A percentile compares a stretch with the other conserved stretches of the same genome.
These are phyloP conservation scores for Didymellaceae sp. DNA, from an alignment of 2,329 filamentous ascomycete genomes.

Conservation along the genomic window DNA sequence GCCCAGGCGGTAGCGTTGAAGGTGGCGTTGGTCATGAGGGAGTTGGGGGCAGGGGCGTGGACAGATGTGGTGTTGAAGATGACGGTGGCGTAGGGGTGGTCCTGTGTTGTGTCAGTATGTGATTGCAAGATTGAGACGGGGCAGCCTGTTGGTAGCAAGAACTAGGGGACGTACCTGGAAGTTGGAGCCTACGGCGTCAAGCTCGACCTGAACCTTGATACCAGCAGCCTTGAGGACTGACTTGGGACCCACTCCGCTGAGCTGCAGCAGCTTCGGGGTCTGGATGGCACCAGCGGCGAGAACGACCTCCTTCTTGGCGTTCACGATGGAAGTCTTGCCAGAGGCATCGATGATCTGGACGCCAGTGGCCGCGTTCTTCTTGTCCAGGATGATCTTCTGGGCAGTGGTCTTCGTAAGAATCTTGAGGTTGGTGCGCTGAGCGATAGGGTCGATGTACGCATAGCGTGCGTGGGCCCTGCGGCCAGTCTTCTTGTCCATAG, in stretches of 20 bases:
- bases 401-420: conserved; percentile 32
- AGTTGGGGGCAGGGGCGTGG: conserved; percentile 32
- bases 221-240: conserved; percentile 38
- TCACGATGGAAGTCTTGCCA: conserved; percentile 23
- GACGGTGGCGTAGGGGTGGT: conserved; percentile 33
- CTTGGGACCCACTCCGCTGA: conserved; percentile 42
- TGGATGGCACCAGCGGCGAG: conserved; percentile 64
- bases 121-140: too few relatives aligned
- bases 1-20: conserved; percentile 42
- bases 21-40: conserved; percentile 37
- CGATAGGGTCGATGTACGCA: conserved; percentile 40
- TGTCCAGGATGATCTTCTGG: conserved; percentile 31
- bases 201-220: conserved; percentile 33
- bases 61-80: conserved; percentile 32
- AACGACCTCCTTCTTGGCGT: conserved; percentile 60
- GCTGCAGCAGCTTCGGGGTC: conserved; percentile 60
- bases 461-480: conserved; percentile 36
- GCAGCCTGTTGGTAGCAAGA: too few relatives aligned
- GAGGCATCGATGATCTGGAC: conserved; percentile 26
- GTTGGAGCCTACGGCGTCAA: conserved; percentile 43
- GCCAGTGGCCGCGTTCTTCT: conserved; percentile 25
- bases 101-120: too few relatives aligned
- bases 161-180: too few relatives aligned
- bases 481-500: conserved; percentile 36
- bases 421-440: conserved; percentile 33